These are phyloP conservation scores for Boletus insuetus DNA, from an alignment of 768 basidiomycete genomes.

Conservation along the genomic window DNA sequence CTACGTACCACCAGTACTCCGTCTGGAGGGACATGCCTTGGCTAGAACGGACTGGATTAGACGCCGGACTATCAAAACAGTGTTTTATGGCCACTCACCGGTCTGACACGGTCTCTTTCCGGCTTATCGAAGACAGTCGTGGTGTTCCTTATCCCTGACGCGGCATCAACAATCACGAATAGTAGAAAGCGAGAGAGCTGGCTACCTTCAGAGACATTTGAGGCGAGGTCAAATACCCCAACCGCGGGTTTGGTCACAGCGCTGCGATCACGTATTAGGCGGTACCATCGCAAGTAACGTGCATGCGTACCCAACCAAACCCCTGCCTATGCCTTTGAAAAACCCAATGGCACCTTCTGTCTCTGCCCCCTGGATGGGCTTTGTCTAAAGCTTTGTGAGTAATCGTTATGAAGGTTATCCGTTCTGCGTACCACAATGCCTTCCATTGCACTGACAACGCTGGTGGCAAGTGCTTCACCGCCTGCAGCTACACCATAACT, in stretches of 20 bases:
- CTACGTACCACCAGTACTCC: slow-evolving; percentile 76
- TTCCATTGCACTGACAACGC: slow-evolving; percentile 93
- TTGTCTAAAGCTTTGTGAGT: slow-evolving; percentile 56
- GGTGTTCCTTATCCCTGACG: slow-evolving; percentile 89
- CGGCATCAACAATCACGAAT: slow-evolving; percentile 5
- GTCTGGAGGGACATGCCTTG: slow-evolving; percentile 83
- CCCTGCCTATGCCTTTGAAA: slow-evolving; percentile 97
- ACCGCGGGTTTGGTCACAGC: slow-evolving; percentile 96
- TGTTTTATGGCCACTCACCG: slow-evolving; percentile 45
- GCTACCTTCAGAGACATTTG: slow-evolving; percentile 88
- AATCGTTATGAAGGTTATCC: slow-evolving; percentile 2
- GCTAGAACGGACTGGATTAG: slow-evolving; percentile 40
- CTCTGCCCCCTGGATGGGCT: slow-evolving; percentile 97
- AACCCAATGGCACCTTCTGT: slow-evolving; percentile 92
- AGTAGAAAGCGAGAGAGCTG: background rate
- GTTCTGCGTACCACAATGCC: slow-evolving; percentile 73
- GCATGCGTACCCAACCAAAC: slow-evolving; percentile 76
- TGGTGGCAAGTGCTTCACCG: slow-evolving; percentile 89
- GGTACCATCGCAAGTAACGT: background rate
- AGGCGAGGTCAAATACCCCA: slow-evolving; percentile 93
- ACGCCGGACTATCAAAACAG: slow-evolving; percentile 1
- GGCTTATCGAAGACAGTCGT: slow-evolving; percentile 97
- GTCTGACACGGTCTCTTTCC: slow-evolving; percentile 80
- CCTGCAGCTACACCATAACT: slow-evolving; percentile 97
- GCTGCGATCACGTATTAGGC: slow-evolving; percentile 36